phyloP scores from a whole-genome alignment of 164 flowering plant genomes.

The Kalanchoe fedtschenkoi region DNA sequence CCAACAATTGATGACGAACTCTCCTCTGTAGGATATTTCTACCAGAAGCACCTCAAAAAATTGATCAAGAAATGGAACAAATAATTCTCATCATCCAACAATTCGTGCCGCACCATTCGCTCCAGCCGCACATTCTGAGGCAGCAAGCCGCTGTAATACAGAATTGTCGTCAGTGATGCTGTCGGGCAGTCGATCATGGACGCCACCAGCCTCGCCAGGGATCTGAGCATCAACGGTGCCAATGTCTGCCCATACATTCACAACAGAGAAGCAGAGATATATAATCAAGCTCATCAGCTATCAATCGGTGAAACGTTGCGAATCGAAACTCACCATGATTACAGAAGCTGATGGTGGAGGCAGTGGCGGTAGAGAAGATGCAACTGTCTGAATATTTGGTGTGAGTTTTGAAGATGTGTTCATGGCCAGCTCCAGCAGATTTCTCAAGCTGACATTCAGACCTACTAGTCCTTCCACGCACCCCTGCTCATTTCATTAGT shows the following conservation, averaged over 20 bases:
- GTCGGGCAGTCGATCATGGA: slow-evolving; percentile 28
- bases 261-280: neutral
- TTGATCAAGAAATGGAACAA: slow-evolving; percentile 45
- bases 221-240: slow-evolving; percentile 37
- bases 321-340: slow-evolving; percentile 18
- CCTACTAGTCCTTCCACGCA: slow-evolving; percentile 15
- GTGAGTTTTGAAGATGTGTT: slow-evolving; percentile 7
- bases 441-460: slow-evolving; percentile 22
- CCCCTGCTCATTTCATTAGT: neutral
- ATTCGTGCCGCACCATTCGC: slow-evolving; percentile 33
- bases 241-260: slow-evolving; percentile 25
- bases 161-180: slow-evolving; percentile 36
- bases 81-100: slow-evolving; percentile 33
- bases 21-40: slow-evolving; percentile 5
- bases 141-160: slow-evolving; percentile 48
- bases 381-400: neutral
- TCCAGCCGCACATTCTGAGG: slow-evolving; percentile 33
- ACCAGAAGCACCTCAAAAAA: slow-evolving; percentile 54
- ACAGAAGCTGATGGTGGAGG: neutral
- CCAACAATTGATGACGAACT: neutral
- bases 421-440: too few relatives aligned
- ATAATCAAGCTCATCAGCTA: too few relatives aligned
- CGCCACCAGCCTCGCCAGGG: slow-evolving; percentile 31
- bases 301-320: too few relatives aligned
- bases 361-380: neutral